Evolutionary conservation across 495 filamentous ascomycete genomes (phyloP).

Genomic region (Rhypophila decipiens): DNA sequence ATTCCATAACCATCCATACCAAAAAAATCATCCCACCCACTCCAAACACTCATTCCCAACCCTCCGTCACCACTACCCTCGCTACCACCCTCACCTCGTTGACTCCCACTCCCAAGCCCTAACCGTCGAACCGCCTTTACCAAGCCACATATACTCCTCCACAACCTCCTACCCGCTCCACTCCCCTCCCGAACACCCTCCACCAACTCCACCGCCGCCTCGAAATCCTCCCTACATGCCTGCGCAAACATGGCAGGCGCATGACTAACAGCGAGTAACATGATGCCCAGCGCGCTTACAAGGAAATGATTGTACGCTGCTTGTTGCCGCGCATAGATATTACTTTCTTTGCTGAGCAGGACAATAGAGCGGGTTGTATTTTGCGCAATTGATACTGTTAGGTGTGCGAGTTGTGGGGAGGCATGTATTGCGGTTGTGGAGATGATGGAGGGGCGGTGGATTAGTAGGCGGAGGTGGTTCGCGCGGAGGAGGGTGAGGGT

Average conservation of each 20-base stretch:
- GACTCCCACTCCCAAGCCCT: neutral
- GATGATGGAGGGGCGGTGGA: neutral
- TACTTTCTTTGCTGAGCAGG: neutral
- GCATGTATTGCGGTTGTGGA: neutral
- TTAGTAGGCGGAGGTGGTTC: neutral
- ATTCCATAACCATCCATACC: neutral
- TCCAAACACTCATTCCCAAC: neutral
- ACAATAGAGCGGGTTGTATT: neutral
- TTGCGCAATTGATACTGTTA: neutral
- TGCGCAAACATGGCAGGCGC: neutral
- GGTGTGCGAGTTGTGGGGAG: neutral
- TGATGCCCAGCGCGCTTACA: neutral
- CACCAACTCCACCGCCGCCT: neutral
- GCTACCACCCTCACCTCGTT: neutral
- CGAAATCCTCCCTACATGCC: neutral
- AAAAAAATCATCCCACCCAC: neutral
- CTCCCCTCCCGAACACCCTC: neutral
- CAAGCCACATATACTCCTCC: constrained; percentile 5
- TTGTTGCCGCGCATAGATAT: neutral
- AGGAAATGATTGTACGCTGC: neutral
- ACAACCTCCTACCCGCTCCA: neutral
- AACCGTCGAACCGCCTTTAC: neutral
- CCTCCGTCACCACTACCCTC: neutral
- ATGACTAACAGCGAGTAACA: neutral
- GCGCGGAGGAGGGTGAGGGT: neutral